Conservation (phyloP, 2,329 filamentous ascomycete genomes). For the Rhinocladiella similis region DNA sequence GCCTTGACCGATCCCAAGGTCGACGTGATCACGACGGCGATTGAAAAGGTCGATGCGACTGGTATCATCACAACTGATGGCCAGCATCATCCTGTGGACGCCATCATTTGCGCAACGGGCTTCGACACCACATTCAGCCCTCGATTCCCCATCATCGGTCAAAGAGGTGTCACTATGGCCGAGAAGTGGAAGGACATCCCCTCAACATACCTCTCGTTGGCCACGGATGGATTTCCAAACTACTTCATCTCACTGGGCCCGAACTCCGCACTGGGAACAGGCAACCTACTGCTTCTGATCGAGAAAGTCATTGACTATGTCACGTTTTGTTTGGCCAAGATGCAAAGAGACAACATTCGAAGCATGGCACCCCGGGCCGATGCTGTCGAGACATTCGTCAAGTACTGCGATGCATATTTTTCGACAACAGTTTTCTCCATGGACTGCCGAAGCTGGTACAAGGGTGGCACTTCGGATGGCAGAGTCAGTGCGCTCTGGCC, state of each 20-base stretch:
- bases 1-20: constrained; percentile 27
- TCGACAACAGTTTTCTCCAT: constrained; percentile 16
- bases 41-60: constrained; percentile 12
- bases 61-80: constrained; percentile 31
- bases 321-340: constrained; percentile 9
- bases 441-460: constrained; percentile 36
- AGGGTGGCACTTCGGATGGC: constrained; percentile 36
- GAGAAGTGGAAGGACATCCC: constrained; percentile 33
- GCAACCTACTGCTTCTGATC: constrained; percentile 17
- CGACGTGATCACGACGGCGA: constrained; percentile 15
- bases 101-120: constrained; percentile 41
- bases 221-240: constrained; percentile 36
- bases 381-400: constrained; percentile 12
- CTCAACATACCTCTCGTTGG: constrained; percentile 38
- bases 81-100: constrained; percentile 34
- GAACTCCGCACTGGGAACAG: constrained; percentile 34
- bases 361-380: constrained; percentile 8
- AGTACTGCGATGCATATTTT: constrained; percentile 17
- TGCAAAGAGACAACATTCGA: constrained; percentile 18
- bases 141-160: constrained; percentile 36
- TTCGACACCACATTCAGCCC: constrained; percentile 39
- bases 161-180: constrained; percentile 23
- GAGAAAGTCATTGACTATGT: constrained; percentile 22
- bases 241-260: constrained; percentile 36
- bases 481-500: constrained; percentile 46